Percentiles rank a stretch among this genome's conserved stretches.
phyloP scores from a whole-genome alignment of 2,329 filamentous ascomycete species.

The Aspergillus felis region DNA sequence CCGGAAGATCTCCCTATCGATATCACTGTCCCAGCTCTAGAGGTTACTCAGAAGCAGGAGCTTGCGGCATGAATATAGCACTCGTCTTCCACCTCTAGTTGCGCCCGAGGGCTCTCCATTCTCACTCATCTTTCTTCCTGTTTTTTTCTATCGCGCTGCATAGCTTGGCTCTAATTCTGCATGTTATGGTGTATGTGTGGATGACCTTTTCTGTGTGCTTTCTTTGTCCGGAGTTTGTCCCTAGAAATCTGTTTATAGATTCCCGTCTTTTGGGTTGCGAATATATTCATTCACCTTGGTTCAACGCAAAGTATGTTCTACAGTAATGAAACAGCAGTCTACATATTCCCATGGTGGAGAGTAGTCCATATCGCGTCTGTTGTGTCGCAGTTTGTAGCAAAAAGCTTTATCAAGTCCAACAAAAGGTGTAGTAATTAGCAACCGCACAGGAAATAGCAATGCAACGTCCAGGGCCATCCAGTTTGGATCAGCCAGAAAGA shows the following conservation, averaged over 20 bases:
- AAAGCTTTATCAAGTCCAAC: too few relatives aligned
- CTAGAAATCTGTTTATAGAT: background rate
- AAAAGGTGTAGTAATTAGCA: too few relatives aligned
- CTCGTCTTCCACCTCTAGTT: background rate
- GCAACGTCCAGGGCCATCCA: too few relatives aligned
- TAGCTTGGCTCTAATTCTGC: slow-evolving; percentile 19
- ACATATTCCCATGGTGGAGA: too few relatives aligned
- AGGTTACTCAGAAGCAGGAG: slow-evolving; percentile 19
- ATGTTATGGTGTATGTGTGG: slow-evolving; percentile 7
- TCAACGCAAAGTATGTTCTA: background rate
- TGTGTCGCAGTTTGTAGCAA: too few relatives aligned
- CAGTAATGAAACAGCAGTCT: too few relatives aligned
- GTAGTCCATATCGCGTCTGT: too few relatives aligned
- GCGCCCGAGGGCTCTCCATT: background rate
- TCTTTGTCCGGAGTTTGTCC: background rate
- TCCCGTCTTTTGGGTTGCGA: background rate
- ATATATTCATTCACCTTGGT: background rate
- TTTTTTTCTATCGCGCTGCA: slow-evolving; percentile 12
- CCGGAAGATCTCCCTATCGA: slow-evolving; percentile 20
- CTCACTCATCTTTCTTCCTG: slow-evolving; percentile 3
- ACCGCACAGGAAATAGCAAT: too few relatives aligned
- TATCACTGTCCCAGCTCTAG: slow-evolving; percentile 15
- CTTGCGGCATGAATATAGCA: slow-evolving; percentile 15
- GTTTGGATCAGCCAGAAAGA: too few relatives aligned
- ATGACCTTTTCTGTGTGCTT: background rate